Conservation (phyloP, 2,329 filamentous ascomycete genomes). For the Epichloe gansuensis region DNA sequence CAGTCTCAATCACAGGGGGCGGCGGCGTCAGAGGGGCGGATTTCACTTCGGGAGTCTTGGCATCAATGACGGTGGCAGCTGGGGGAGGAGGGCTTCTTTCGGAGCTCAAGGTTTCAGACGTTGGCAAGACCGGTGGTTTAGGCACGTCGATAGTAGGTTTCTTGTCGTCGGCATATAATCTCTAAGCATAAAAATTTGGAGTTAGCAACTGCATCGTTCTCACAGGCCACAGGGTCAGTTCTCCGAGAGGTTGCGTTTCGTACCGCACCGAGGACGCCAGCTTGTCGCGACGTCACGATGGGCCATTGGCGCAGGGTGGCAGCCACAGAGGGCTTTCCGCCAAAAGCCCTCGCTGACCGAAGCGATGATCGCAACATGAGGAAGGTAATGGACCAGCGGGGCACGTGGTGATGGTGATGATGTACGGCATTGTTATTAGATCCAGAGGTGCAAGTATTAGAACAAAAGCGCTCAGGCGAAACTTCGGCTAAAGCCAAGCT, state of each 20-base stretch:
- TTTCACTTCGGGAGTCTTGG: conserved; percentile 14
- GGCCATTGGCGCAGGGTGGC: conserved; percentile 48
- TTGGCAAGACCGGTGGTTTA: conserved; percentile 39
- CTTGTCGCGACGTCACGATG: conserved; percentile 22
- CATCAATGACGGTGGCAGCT: conserved; percentile 18
- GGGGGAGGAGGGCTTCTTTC: conserved; percentile 29
- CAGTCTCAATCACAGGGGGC: background rate
- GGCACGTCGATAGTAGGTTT: conserved; percentile 36
- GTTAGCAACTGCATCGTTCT: background rate
- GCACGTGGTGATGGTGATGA: conserved; percentile 20
- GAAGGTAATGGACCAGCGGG: conserved; percentile 33
- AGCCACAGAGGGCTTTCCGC: conserved; percentile 40
- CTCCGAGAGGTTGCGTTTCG: conserved; percentile 7
- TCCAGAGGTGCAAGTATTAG: conserved; percentile 15
- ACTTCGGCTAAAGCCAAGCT: conserved; percentile 27
- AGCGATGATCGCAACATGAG: conserved; percentile 59
- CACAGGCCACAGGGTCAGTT: background rate
- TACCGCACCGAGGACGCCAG: conserved; percentile 19
- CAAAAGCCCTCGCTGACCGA: conserved; percentile 48
- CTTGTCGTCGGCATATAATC: conserved; percentile 42
- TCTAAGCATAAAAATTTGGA: conserved; percentile 23
- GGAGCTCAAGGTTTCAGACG: conserved; percentile 38
- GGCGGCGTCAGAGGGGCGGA: conserved; percentile 17
- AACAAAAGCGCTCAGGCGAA: conserved; percentile 32
- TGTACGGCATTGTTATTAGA: conserved; percentile 2